Evolutionary conservation across 805 yeast genomes (phyloP).

Genomic region (Nakazawaea holstii): DNA sequence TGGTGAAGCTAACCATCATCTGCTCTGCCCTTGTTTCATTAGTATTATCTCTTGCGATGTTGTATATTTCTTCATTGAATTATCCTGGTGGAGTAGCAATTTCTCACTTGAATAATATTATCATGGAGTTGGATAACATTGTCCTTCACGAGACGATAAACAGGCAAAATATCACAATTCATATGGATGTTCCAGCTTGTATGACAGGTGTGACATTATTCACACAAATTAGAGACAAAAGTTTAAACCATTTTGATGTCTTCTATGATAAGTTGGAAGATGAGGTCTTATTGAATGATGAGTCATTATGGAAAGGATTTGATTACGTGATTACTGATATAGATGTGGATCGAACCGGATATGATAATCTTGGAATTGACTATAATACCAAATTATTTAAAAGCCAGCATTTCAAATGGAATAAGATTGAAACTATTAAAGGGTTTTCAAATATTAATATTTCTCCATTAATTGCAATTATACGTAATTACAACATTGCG

Average conservation of each 20-base stretch:
- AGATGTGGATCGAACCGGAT: conserved; percentile 14
- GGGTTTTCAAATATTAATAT: conserved; percentile 37
- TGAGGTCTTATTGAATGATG: conserved; percentile 23
- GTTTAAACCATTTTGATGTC: conserved; percentile 20
- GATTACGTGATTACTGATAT: conserved; percentile 45
- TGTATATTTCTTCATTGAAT: conserved; percentile 62
- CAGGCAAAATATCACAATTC: conserved; percentile 37
- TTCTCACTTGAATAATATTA: conserved; percentile 39
- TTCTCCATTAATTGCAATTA: not conserved
- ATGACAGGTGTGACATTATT: conserved; percentile 85
- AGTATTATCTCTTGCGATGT: conserved; percentile 42
- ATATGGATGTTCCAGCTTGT: conserved; percentile 74
- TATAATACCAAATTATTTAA: conserved; percentile 13
- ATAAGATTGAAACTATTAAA: conserved; percentile 28
- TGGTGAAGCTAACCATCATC: not conserved
- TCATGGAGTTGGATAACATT: conserved; percentile 17
- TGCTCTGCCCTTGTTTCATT: conserved; percentile 27
- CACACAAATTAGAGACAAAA: conserved; percentile 46
- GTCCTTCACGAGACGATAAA: conserved; percentile 12
- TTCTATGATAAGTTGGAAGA: conserved; percentile 79
- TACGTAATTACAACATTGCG: conserved; percentile 9
- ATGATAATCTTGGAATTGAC: conserved; percentile 14
- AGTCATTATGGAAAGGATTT: conserved; percentile 38
- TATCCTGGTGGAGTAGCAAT: conserved; percentile 90
- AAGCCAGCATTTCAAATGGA: conserved; percentile 34